Conservation (phyloP, 1,284 basidiomycete species). For the Acaromyces ingoldii region DNA sequence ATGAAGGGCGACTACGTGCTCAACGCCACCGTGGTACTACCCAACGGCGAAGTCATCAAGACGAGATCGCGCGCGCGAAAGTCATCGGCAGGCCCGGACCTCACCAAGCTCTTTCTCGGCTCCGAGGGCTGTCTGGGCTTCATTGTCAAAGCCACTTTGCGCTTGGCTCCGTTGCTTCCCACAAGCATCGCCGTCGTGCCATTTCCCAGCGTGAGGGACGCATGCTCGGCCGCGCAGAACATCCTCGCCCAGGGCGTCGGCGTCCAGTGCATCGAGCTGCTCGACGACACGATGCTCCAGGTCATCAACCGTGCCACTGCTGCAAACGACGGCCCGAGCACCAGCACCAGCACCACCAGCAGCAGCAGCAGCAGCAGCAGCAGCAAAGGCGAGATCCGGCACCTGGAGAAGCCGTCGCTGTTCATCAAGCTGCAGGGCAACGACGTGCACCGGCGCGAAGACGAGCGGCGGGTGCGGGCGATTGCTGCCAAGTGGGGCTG, state of each 20-base stretch:
- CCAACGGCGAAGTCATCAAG: constrained; percentile 86
- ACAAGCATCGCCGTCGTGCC: constrained; percentile 58
- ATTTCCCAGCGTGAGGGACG: constrained; percentile 57
- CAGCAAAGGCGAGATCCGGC: background rate
- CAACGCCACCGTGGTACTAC: constrained; percentile 60
- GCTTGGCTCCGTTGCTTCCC: constrained; percentile 73
- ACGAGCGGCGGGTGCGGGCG: constrained; percentile 43
- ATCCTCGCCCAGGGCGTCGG: constrained; percentile 56
- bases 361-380: background rate
- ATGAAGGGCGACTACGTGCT: constrained; percentile 58
- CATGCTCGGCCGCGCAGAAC: constrained; percentile 68
- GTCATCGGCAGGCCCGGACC: constrained; percentile 84
- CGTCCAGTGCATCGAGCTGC: constrained; percentile 58
- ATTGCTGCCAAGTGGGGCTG: constrained; percentile 20
- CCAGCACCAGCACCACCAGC: too few species aligned
- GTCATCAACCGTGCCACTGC: constrained; percentile 38
- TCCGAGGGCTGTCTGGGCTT: constrained; percentile 92
- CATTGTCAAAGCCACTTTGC: constrained; percentile 79
- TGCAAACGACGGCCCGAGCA: constrained; percentile 21
- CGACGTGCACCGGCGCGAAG: constrained; percentile 23
- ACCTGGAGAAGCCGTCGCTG: constrained; percentile 11
- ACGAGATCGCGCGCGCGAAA: constrained; percentile 74
- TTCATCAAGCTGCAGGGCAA: constrained; percentile 35
- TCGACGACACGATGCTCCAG: constrained; percentile 38
- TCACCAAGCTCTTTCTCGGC: constrained; percentile 86